Conservation (phyloP, 2,329 filamentous ascomycete genomes). For the Cadophora luteo-olivacea region DNA sequence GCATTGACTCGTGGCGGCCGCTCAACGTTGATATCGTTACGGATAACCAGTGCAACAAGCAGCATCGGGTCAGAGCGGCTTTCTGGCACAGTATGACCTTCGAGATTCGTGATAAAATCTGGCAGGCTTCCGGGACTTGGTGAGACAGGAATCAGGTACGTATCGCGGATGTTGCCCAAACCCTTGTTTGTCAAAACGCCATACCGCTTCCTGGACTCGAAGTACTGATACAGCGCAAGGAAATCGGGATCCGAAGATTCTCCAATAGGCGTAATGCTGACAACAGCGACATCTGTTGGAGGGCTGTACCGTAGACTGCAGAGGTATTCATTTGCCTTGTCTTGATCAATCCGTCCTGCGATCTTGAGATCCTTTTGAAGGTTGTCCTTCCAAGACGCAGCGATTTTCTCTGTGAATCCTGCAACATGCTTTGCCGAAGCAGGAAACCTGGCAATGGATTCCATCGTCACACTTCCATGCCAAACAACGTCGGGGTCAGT, state of each 20-base stretch:
- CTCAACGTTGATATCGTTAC: constrained; percentile 51
- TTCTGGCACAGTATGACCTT: constrained; percentile 79
- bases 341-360: constrained; percentile 80
- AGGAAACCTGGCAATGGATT: constrained; percentile 74
- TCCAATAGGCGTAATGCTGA: constrained; percentile 72
- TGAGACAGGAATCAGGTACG: constrained; percentile 88
- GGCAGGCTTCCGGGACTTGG: constrained; percentile 74
- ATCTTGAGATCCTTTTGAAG: constrained; percentile 75
- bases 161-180: constrained; percentile 80
- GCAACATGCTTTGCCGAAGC: constrained; percentile 84
- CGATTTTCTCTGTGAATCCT: constrained; percentile 71
- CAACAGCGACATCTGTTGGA: constrained; percentile 83
- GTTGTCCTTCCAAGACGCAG: constrained; percentile 74
- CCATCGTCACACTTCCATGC: constrained; percentile 80
- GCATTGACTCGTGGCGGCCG: constrained; percentile 31
- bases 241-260: constrained; percentile 68
- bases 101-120: constrained; percentile 87
- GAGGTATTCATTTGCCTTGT: constrained; percentile 88
- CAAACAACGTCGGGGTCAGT: constrained; percentile 77
- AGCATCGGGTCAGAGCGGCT: constrained; percentile 77
- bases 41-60: constrained; percentile 84
- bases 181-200: constrained; percentile 84
- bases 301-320: constrained; percentile 84
- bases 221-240: constrained; percentile 84
- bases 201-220: constrained; percentile 80